phyloP scores from a whole-genome alignment of 345 rosid species.

The Draba incana region DNA sequence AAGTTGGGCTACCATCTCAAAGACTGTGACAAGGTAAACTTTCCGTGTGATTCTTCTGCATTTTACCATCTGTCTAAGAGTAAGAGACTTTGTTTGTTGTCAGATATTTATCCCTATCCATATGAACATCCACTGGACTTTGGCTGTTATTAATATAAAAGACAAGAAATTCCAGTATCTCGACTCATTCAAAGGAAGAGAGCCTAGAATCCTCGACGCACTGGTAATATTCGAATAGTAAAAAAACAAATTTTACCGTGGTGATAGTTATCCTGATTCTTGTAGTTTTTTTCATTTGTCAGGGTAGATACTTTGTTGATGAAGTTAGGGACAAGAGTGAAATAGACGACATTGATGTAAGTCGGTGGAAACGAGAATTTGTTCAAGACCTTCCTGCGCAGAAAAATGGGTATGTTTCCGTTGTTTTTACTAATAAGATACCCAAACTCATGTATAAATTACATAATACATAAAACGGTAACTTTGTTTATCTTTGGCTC shows the following conservation, averaged over 20 bases:
- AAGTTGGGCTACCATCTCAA: constrained; percentile 79
- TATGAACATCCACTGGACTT: constrained; percentile 89
- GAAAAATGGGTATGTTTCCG: constrained; percentile 63
- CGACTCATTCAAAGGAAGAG: constrained; percentile 90
- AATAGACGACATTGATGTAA: constrained; percentile 58
- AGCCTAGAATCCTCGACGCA: constrained; percentile 56
- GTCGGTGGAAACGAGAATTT: constrained; percentile 78
- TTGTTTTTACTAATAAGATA: not conserved
- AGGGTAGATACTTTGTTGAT: constrained; percentile 83
- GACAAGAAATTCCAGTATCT: constrained; percentile 92
- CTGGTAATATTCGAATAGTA: constrained; percentile 55
- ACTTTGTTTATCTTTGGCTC: constrained; percentile 4
- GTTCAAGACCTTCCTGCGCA: constrained; percentile 89
- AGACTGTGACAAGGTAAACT: constrained; percentile 84
- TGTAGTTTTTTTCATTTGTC: constrained; percentile 35
- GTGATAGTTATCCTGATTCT: constrained; percentile 31
- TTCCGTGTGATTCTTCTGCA: constrained; percentile 12
- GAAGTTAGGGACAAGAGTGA: constrained; percentile 87
- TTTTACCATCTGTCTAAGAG: not conserved
- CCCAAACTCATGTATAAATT: not conserved
- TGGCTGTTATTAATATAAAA: constrained; percentile 82
- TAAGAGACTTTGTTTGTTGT: constrained; percentile 15
- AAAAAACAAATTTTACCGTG: constrained; percentile 4
- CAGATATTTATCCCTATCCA: constrained; percentile 99
- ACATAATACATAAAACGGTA: not conserved